Evolutionary conservation across 2,329 filamentous ascomycete genomes (phyloP).

Genomic region (Thielaviopsis punctulata): DNA sequence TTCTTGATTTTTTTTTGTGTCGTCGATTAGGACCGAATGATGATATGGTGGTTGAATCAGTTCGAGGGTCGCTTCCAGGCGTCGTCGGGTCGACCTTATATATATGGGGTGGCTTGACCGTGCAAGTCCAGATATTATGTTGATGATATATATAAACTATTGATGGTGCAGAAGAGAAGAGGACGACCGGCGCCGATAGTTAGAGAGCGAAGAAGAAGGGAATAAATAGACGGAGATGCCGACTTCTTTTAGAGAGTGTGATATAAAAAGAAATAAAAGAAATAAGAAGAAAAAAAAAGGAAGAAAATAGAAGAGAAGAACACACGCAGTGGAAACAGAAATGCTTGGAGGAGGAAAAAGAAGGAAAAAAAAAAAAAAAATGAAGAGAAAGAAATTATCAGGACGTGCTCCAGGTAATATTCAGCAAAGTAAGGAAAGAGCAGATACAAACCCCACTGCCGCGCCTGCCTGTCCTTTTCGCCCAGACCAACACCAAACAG

Average conservation of each 20-base stretch:
- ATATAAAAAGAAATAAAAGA: not conserved
- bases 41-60: not conserved
- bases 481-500: not conserved
- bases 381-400: not conserved
- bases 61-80: not conserved
- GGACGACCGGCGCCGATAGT: not conserved
- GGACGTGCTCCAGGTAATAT: not conserved
- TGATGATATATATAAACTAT: not conserved
- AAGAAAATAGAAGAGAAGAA: not conserved
- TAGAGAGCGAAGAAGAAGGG: not conserved
- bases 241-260: not conserved
- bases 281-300: not conserved
- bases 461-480: not conserved
- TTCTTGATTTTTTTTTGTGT: not conserved
- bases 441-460: not conserved
- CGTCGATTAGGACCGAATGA: not conserved
- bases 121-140: not conserved
- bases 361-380: not conserved
- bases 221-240: not conserved
- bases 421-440: not conserved
- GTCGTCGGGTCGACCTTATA: not conserved
- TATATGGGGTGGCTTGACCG: not conserved
- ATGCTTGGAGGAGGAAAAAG: not conserved
- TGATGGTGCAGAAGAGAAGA: constrained; percentile 9
- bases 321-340: not conserved